Evolutionary conservation across 441 rosid genomes (phyloP).

Genomic region (Bocquillonia castaneifolia): DNA sequence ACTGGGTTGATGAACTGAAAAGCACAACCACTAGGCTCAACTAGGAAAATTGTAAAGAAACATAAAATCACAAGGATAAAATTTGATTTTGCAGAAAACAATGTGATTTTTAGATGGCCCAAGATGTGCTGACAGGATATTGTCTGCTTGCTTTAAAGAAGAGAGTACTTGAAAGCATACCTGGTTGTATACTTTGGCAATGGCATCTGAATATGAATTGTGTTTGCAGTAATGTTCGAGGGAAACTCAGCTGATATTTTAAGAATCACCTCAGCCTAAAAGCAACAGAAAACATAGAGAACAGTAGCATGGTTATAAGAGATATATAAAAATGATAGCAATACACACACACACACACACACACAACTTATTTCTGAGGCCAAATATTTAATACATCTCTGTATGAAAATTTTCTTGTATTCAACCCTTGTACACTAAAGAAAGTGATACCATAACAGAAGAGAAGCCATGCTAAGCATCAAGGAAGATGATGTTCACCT

Average conservation of each 20-base stretch:
- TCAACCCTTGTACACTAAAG: background rate
- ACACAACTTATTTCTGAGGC: background rate
- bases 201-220: conserved; percentile 82
- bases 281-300: conserved; percentile 11
- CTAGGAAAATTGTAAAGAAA: background rate
- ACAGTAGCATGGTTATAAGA: background rate
- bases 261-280: conserved; percentile 83
- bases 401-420: background rate
- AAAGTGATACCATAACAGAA: background rate
- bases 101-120: background rate
- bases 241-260: conserved; percentile 85
- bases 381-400: background rate
- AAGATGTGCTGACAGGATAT: background rate
- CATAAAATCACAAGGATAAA: conserved; percentile 8
- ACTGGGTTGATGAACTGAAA: conserved; percentile 3
- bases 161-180: conserved; percentile 30
- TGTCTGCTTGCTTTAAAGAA: background rate
- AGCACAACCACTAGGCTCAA: background rate
- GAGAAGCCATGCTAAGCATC: background rate
- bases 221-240: conserved; percentile 76
- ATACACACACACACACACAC: too few relatives aligned
- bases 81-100: background rate
- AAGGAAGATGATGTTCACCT: conserved; percentile 38
- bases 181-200: conserved; percentile 86
- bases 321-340: background rate